Evolutionary conservation across 169 alveolate species (phyloP).

Genomic region (Plasmodium knowlesi): DNA sequence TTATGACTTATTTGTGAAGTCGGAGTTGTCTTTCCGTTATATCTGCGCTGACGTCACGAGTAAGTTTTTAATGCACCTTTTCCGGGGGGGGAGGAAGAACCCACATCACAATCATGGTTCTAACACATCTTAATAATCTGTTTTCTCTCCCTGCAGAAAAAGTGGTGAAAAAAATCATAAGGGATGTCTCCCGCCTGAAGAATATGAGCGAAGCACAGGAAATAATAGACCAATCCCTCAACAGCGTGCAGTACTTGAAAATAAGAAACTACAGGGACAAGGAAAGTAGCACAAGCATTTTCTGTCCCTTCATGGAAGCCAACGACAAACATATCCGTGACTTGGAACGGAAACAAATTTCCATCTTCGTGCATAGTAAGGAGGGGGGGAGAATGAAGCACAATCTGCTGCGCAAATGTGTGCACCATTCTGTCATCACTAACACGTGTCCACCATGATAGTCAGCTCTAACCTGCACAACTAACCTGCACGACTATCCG

Average conservation of each 20-base stretch:
- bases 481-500: neutral
- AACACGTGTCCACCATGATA: neutral
- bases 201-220: slow-evolving; percentile 41
- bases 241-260: slow-evolving; percentile 51
- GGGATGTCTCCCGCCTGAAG: slow-evolving; percentile 38
- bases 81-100: too few species aligned
- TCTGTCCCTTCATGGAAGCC: slow-evolving; percentile 66
- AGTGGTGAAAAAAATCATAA: slow-evolving; percentile 10
- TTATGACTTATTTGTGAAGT: slow-evolving; percentile 45
- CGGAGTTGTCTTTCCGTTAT: slow-evolving; percentile 56
- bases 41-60: slow-evolving; percentile 64
- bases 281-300: slow-evolving; percentile 18
- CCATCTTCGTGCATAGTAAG: slow-evolving; percentile 28
- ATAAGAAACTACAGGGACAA: slow-evolving; percentile 32
- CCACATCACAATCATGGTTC: too few species aligned
- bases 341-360: slow-evolving; percentile 32
- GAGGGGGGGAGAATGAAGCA: neutral
- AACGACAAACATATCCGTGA: slow-evolving; percentile 41
- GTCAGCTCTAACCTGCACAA: too few species aligned
- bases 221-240: slow-evolving; percentile 8
- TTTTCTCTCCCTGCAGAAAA: neutral
- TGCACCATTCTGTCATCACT: neutral
- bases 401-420: neutral
- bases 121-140: too few species aligned
- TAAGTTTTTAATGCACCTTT: neutral